A percentile compares a stretch with the other conserved stretches of the same genome.
These are phyloP conservation scores for Pichia sporocuriosa DNA, from an alignment of 805 yeast genomes.

Conservation along the genomic window DNA sequence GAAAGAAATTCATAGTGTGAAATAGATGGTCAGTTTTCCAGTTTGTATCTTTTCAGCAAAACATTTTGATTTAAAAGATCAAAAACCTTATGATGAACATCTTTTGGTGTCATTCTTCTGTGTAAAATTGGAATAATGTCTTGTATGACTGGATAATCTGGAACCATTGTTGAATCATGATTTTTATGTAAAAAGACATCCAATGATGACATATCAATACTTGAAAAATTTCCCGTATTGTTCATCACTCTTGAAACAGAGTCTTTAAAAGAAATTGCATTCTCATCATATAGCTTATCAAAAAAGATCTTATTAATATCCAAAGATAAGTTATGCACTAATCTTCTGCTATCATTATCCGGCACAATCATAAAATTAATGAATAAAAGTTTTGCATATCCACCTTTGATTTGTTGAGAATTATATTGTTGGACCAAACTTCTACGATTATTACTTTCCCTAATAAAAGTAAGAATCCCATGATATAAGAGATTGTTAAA, in stretches of 20 bases:
- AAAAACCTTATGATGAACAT: conserved; percentile 27
- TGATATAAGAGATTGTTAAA: conserved; percentile 22
- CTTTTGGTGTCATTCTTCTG: conserved; percentile 2
- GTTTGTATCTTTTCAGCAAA: conserved; percentile 7
- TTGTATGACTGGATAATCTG: background rate
- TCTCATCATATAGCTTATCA: conserved; percentile 18
- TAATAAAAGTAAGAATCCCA: conserved; percentile 26
- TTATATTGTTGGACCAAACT: conserved; percentile 20
- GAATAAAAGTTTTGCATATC: conserved; percentile 27
- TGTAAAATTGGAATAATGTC: background rate
- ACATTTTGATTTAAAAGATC: conserved; percentile 24
- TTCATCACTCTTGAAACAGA: conserved; percentile 11
- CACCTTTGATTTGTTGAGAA: conserved; percentile 18
- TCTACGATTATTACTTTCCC: conserved; percentile 26
- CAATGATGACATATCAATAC: conserved; percentile 24
- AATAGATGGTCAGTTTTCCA: conserved; percentile 2
- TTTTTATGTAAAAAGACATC: conserved; percentile 16
- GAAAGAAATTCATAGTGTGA: background rate
- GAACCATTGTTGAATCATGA: conserved; percentile 5
- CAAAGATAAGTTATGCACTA: conserved; percentile 18
- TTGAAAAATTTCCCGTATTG: conserved; percentile 5
- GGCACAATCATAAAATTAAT: conserved; percentile 25
- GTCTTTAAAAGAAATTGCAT: conserved; percentile 6
- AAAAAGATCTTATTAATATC: conserved; percentile 18
- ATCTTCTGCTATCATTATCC: conserved; percentile 18